Base-by-base conservation (phyloP, 2,329 filamentous ascomycete genomes). In the Paraphaeosphaeria minitans region DNA sequence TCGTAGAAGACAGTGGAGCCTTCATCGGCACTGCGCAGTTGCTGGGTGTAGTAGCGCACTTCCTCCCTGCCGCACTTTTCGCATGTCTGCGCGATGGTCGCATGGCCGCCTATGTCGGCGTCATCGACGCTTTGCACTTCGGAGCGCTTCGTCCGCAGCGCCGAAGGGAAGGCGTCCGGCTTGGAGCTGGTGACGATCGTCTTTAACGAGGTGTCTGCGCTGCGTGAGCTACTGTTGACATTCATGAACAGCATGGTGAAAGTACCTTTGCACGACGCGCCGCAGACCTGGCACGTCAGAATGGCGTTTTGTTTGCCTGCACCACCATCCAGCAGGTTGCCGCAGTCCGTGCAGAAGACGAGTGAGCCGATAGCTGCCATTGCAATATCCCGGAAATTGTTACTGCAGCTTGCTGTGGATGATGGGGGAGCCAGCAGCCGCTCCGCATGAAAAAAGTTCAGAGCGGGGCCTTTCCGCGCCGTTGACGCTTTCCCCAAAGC, bases 361-460 rank as follows among this genome's bases (percentile, higher is more conserved):
- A 98, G 83, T 53, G 93, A 94, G 56, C 93, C 94, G 66, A 97
- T 93, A 19, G 91, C 88, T 65, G 93, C 88, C 94, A 97, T 97
- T 61, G 68, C 22, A 55, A 39, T 37, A 46, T 50, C 42, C 54
- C 8, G 33, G 54, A 2, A 22, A 5, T 43, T 56, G 48, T 24
- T 27, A 4, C 22, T 27, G 46, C 12, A 21, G n/a, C 8, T 12
- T n/a, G 37, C 29, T n/a, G 19, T 46, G 24, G 53, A 21, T 37
- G 27, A 37, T 19, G 16, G 37, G 22, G 6, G n/a, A 51, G 22
- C 19, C 7, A 56, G 43, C 41, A 45, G 37, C 42, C 45, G 39
- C 19, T n/a, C 31, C 21, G 22, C 37, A 31, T n/a, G 22, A 41
- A 52, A 55, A 57, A 61, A 55, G 51, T 55, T 48, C 45, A 39